Evolutionary conservation across 202 grass and related monocot genomes (phyloP), one percentile per base, ranked within the genome.

Genomic region (Zizania palustris): DNA sequence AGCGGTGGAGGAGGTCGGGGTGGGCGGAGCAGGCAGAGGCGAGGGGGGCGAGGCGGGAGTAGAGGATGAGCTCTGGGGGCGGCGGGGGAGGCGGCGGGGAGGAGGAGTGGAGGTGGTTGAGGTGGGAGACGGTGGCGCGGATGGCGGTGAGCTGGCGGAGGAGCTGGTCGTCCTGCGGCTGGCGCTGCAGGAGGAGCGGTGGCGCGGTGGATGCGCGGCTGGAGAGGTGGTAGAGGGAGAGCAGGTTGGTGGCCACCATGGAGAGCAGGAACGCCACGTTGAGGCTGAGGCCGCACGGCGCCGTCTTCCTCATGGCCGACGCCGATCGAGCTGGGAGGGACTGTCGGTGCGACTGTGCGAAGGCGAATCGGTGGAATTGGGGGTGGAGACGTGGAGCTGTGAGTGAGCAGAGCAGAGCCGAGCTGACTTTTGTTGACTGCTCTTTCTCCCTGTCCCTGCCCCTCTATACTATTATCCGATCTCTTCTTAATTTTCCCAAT

Each of bases 151-250:
- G 93, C 76, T 96, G 93, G 7, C 72, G 89, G 76, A 92, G 74
- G 82, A 96, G 73, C 74, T 22, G 71, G 62, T 72, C 63, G 28
- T 74, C 75, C 21, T 37, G 58, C 15, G n/a, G 49, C 28, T 18
- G 19, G 37, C n/a, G 43, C 59, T 39, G 71, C 68, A 58, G 78
- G 33, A 58, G 56, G 68, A 45, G 57, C 43, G 82, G 65, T 0
- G 65, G 67, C 12, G n/a, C 34, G 39, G 75, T 65, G 67, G 75
- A 71, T 55, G 84, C 67, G 51, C 80, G 84, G 85, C 73, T 76
- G 67, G 85, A 87, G 79, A 96, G 93, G 80, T 93, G 87, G 93
- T 93, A 97, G 38, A 97, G 80, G 71, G 93, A 97, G 65, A 97
- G 80, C 71, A 93, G 81, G 74, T 97, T 97, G 83, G 90, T 93